A percentile compares a stretch with the other conserved stretches of the same genome.
These are phyloP conservation scores for Heracleum sosnowskyi DNA, from an alignment of 129 eudicot genomes.

Conservation along the genomic window DNA sequence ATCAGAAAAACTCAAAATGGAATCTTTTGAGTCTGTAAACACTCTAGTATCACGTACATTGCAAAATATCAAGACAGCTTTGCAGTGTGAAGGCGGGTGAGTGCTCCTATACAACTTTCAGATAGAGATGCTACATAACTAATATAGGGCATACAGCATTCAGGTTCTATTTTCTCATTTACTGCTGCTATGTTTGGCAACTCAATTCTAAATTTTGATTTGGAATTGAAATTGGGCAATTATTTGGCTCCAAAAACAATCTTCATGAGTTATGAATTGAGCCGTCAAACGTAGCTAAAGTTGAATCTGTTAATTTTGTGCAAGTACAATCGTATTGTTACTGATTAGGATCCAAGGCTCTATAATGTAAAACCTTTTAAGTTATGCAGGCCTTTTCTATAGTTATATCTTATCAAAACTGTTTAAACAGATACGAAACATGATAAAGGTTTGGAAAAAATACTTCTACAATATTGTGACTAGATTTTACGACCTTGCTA, in stretches of 20 bases:
- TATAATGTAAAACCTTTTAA: background rate
- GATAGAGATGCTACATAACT: constrained; percentile 4
- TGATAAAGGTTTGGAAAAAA: background rate
- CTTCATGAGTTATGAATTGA: constrained; percentile 5
- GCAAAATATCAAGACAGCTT: constrained; percentile 58
- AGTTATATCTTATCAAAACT: background rate
- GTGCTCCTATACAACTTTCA: background rate
- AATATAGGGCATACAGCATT: background rate
- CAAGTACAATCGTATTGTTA: background rate
- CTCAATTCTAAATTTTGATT: constrained; percentile 1
- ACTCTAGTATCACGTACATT: constrained; percentile 63
- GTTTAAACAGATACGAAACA: background rate
- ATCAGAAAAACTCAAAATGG: constrained; percentile 48
- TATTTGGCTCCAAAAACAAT: background rate
- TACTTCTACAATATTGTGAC: background rate
- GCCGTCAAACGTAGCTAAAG: constrained; percentile 1
- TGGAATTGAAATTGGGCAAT: background rate
- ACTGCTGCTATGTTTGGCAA: background rate
- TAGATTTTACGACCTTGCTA: background rate
- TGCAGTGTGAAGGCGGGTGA: constrained; percentile 77
- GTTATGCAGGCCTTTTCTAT: background rate
- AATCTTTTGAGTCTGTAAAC: constrained; percentile 75
- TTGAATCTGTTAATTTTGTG: background rate
- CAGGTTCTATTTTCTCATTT: background rate
- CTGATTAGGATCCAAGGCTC: background rate